Evolutionary conservation across 441 rosid genomes (phyloP).

Genomic region (Populus tomentosa): DNA sequence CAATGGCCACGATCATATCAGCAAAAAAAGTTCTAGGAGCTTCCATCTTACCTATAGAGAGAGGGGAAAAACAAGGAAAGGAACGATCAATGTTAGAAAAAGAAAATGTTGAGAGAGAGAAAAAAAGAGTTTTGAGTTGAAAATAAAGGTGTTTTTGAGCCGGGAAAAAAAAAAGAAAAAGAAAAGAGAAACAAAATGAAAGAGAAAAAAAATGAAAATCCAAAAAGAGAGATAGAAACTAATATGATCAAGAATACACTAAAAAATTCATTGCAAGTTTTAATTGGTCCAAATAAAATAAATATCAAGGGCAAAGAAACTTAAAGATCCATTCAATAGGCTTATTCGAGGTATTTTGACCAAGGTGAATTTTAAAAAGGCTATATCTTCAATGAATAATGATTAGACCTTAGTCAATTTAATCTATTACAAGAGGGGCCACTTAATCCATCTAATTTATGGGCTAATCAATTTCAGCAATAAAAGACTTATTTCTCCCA

Average conservation of each 20-base stretch:
- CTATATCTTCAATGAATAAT: too few species aligned
- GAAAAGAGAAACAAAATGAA: too few species aligned
- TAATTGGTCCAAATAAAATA: not conserved
- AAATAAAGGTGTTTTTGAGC: not conserved
- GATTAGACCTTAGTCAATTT: too few species aligned
- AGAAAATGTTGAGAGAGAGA: not conserved
- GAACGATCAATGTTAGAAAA: not conserved
- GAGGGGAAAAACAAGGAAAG: not conserved
- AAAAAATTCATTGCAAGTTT: not conserved
- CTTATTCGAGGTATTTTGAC: too few species aligned
- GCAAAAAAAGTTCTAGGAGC: not conserved
- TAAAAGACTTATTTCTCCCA: too few species aligned
- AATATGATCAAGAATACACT: not conserved
- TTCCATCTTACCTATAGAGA: not conserved
- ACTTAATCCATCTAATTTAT: not conserved
- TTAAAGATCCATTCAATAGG: not conserved
- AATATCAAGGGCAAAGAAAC: not conserved
- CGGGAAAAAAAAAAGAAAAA: too few species aligned
- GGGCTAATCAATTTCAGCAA: too few species aligned
- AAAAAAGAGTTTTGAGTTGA: not conserved
- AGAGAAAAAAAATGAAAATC: not conserved
- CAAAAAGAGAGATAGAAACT: not conserved
- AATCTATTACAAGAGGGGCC: not conserved
- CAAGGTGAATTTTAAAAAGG: not conserved
- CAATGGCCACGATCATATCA: too few species aligned